Base-by-base conservation (phyloP, 1,284 basidiomycete species). In the Coniophora puteana region DNA sequence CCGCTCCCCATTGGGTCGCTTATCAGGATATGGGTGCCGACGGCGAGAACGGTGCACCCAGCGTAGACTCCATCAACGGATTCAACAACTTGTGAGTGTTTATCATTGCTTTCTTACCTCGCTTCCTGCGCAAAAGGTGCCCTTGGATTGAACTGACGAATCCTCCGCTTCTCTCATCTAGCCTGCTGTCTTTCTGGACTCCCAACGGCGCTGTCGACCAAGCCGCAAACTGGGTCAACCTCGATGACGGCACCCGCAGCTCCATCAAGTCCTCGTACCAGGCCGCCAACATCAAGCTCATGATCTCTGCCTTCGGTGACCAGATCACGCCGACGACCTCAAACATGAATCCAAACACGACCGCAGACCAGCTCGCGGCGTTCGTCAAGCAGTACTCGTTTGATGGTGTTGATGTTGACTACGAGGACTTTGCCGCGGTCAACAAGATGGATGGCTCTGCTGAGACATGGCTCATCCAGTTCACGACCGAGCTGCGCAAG, bases 291-390 rank as follows among this genome's bases (percentile, higher is more conserved):
- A 72, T 76, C 43, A 71, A 69, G 40, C 52, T 77, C n/a, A 59
- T 77, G 4, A 72, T 76, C 4, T 73, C 72, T n/a, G 62, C 61
- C 4, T 78, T 78, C 46, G 78, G 77, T 11, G 56, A 38, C 11
- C 22, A 21, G 6, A 24, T 23, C 17, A 35, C 33, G 3, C 74
- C 74, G 8, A 72, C 71, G 18, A 56, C 63, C 16, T 51, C 53
- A 3, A 58, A 59, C 21, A 61, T 62, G 11, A 63, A 74, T 45
- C 59, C 69, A 4, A 50, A 59, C 20, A 50, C 40, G 3, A 63
- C 65, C 5, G 71, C 71, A 1, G 63, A 71, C 51, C 68, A 59
- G 2, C 62, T 73, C 54, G 68, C 70, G 5, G 59, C 61, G 3
- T 72, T 63, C 63, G 69, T 72, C 36, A 69, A 65, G 51, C 40